phyloP scores from a whole-genome alignment of 768 basidiomycete genomes.

The Podaxis sp. region DNA sequence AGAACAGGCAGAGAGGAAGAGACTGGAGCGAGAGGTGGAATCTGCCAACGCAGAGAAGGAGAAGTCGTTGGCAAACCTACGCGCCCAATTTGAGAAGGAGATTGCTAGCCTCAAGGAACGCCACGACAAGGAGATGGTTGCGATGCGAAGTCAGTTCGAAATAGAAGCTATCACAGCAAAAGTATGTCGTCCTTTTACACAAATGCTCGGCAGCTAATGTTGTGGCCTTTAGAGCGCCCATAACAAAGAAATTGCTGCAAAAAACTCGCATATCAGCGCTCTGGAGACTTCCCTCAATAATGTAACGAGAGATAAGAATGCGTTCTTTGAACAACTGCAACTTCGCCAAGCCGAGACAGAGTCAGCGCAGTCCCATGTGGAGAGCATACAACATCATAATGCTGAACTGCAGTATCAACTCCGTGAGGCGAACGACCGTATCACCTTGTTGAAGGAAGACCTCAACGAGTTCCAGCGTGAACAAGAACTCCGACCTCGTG shows the following conservation, averaged over 20 bases:
- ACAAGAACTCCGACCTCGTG: slow-evolving; percentile 41
- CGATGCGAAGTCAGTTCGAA: slow-evolving; percentile 68
- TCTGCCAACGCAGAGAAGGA: slow-evolving; percentile 58
- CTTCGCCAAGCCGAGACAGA: slow-evolving; percentile 88
- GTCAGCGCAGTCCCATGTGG: slow-evolving; percentile 70
- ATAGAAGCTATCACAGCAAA: slow-evolving; percentile 70
- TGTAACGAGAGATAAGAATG: slow-evolving; percentile 69
- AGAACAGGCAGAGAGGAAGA: slow-evolving; percentile 49
- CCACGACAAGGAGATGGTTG: slow-evolving; percentile 69
- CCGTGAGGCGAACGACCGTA: slow-evolving; percentile 72
- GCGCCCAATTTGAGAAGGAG: slow-evolving; percentile 71
- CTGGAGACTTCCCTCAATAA: slow-evolving; percentile 70
- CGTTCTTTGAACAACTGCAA: slow-evolving; percentile 84
- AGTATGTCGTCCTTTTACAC: slow-evolving; percentile 28
- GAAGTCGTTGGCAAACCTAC: slow-evolving; percentile 53
- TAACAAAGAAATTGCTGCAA: slow-evolving; percentile 59
- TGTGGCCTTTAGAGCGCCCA: slow-evolving; percentile 49
- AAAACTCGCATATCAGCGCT: slow-evolving; percentile 56
- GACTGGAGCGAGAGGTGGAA: slow-evolving; percentile 63
- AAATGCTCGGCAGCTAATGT: neutral
- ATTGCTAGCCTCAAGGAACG: slow-evolving; percentile 52
- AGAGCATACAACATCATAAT: slow-evolving; percentile 70
- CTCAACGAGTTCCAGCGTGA: slow-evolving; percentile 59
- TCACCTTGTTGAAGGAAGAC: slow-evolving; percentile 68
- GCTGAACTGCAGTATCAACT: slow-evolving; percentile 86